Base-by-base conservation (phyloP, 768 basidiomycete species). In the Tylopilus vinaceipallidus region DNA sequence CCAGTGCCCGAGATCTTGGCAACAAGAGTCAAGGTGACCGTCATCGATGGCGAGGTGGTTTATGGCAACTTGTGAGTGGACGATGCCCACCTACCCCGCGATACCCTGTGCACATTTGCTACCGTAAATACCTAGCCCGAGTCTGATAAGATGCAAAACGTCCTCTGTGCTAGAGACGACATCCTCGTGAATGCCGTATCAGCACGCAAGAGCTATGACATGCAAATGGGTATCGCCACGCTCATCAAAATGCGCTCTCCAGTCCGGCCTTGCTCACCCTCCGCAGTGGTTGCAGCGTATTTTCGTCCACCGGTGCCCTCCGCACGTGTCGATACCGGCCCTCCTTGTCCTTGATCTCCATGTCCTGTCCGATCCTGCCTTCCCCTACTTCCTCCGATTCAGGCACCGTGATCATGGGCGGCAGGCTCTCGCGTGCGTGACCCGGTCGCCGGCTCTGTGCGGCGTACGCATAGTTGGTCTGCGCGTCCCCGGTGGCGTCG, bases 201-300 rank as follows among this genome's bases (percentile, higher is more conserved):
- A 46, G 29, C 37, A 48, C n/a, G 40, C 33, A 45, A 37, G n/a
- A 29, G 20, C 11, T 50, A 47, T 41, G 27, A 44, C 48, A 54
- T 50, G 41, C 50, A 47, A 48, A 45, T 29, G 45, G 55, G 52
- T 52, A 62, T 58, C 49, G n/a, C 39, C 55, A 35, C 14, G n/a
- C 26, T 16, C 33, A n/a, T 41, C 49, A 56, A 40, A 48, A n/a
- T 42, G 75, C 77, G 61, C 83, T 91, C 73, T 97, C 94, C 55
- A 97, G 69, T 27, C 94, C 94, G 6, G 94, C 93, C 71, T 97
- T 97, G 66, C 90, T 93, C 52, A 93, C 93, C 55, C 94, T 75
- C 53, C 94, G 73, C 77, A 89, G 77, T 23, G 94, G 94, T 66
- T 95, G 93, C 55, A 95, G 69, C 30, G 94, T 95, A 36, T 73